A percentile compares a stretch with the other conserved stretches of the same genome.
phyloP scores from a whole-genome alignment of 2,329 filamentous ascomycete genomes.

The Talaromyces piceae region DNA sequence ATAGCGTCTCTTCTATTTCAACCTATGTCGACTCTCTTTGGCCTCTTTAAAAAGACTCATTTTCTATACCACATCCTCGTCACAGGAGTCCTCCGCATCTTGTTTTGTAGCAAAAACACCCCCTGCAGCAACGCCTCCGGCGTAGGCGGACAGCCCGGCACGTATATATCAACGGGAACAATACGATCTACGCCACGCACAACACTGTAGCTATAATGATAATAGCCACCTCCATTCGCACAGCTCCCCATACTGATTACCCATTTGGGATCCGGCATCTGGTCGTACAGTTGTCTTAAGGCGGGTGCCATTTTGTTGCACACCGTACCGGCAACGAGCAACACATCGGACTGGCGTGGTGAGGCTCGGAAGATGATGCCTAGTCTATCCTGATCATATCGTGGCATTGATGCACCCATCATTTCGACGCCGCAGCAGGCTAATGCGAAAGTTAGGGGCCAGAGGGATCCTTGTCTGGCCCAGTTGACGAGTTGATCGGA shows the following conservation, averaged over 20 bases:
- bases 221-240: slow-evolving; percentile 78
- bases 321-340: slow-evolving; percentile 88
- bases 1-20: background rate
- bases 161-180: slow-evolving; percentile 72
- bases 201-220: slow-evolving; percentile 77
- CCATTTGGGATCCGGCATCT: slow-evolving; percentile 90
- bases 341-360: slow-evolving; percentile 79
- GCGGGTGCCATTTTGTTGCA: slow-evolving; percentile 97
- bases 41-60: too few relatives aligned
- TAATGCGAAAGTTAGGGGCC: slow-evolving; percentile 83
- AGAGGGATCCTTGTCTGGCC: slow-evolving; percentile 75
- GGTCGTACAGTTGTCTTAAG: slow-evolving; percentile 83
- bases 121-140: slow-evolving; percentile 49
- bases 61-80: slow-evolving; percentile 50
- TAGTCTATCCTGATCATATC: slow-evolving; percentile 81
- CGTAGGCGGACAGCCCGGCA: slow-evolving; percentile 60
- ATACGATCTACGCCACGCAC: slow-evolving; percentile 68
- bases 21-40: background rate
- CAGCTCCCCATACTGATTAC: slow-evolving; percentile 79
- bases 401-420: slow-evolving; percentile 84
- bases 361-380: slow-evolving; percentile 89
- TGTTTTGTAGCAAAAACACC: slow-evolving; percentile 69
- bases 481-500: slow-evolving; percentile 76
- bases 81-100: slow-evolving; percentile 53
- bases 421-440: slow-evolving; percentile 87